Base-by-base conservation (phyloP, 768 basidiomycete genomes). In the Boletus sp. region DNA sequence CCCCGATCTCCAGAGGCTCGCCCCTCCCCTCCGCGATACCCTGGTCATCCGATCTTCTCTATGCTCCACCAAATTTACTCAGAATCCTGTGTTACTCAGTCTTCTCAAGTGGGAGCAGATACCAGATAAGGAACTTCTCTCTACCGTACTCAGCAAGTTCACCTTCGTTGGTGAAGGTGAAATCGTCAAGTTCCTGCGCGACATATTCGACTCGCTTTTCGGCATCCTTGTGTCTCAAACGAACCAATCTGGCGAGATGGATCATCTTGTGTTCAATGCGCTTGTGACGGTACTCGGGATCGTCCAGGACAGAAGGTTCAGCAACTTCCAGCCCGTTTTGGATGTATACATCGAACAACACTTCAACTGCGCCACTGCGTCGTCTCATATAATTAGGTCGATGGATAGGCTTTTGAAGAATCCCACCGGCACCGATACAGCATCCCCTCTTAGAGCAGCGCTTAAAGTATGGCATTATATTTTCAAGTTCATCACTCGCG, bases 391-490 rank as follows among this genome's bases (percentile, higher is more conserved):
- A 64, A 82, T 98, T 38, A 84, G 82, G 56, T 90, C 91, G 8
- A 90, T 98, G 89, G 90, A 90, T 64, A 79, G 83, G 25, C 81
- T 97, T 14, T 76, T 98, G 38, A 75, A 75, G 34, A 82, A 87
- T 62, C 91, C 92, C 13, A 83, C 85, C 0, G 80, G 83, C 21
- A 73, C 77, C 9, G 89, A 91, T 23, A 83, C 81, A 4, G 93
- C 89, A 0, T 85, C 88, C 17, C 81, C 83, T 6, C 79, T 98
- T 51, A 85, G 95, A 33, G 85, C 92, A 11, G 90, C 94, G 15
- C 77, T 98, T 56, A 98, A 98, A 70, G 96, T 98, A 30, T 96
- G 93, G 93, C 89, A 93, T 65, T 93, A 95, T 66, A 85, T 98
- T 62, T 92, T 98, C 83, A 91, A 90, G 68, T 92, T 98, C 72